A percentile compares a stretch with the other conserved stretches of the same genome.
These are phyloP conservation scores for Rhodomyrtus tomentosa DNA, from an alignment of 345 rosid species.

Conservation along the genomic window DNA sequence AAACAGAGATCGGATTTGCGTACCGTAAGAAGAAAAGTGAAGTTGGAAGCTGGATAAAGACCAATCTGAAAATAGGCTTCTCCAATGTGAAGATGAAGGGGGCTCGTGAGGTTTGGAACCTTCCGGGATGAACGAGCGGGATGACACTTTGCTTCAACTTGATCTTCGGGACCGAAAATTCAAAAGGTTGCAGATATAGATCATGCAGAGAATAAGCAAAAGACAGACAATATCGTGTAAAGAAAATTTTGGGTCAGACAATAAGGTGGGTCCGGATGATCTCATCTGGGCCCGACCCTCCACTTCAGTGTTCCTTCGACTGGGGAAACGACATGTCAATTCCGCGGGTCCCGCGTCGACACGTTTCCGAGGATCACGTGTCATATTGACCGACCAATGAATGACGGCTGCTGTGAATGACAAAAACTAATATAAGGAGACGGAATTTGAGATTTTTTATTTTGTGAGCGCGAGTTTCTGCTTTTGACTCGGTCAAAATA, in stretches of 20 bases:
- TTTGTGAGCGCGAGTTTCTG: background rate
- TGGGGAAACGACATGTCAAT: no score
- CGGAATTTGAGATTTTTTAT: no score
- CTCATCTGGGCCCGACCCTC: no score
- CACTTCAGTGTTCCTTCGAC: background rate
- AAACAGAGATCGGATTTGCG: background rate
- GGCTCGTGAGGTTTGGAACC: background rate
- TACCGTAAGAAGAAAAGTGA: background rate
- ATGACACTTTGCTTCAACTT: background rate
- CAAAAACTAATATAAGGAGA: no score
- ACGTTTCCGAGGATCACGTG: no score
- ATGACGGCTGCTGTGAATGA: no score
- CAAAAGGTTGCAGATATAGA: background rate
- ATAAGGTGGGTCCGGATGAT: background rate
- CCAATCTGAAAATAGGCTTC: background rate
- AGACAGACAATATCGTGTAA: no score
- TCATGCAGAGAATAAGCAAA: background rate
- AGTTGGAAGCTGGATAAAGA: background rate
- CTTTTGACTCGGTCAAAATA: background rate
- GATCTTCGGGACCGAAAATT: background rate
- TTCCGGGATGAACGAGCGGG: background rate
- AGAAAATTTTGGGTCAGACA: background rate
- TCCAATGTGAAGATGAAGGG: background rate
- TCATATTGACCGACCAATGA: no score
- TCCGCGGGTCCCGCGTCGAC: no score